A percentile compares a stretch with the other conserved stretches of the same genome.
Conservation (phyloP, 2,329 filamentous ascomycete species). For the Pseudocercospora fijiensis region DNA sequence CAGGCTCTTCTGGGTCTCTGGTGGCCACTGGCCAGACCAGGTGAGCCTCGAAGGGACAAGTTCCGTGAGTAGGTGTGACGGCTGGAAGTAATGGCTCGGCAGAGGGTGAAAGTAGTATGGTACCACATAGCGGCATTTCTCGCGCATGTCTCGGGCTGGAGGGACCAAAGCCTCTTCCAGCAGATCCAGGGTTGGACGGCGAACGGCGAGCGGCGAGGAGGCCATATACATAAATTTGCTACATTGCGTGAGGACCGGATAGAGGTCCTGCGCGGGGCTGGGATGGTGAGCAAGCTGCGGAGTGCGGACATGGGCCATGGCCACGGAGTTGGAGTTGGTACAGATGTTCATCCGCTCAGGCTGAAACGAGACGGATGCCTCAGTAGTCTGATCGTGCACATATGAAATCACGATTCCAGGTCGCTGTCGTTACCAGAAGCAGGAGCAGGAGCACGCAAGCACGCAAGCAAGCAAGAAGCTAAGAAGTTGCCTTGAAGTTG, state of each 20-base stretch:
- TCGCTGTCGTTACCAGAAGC: not conserved
- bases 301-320: not conserved
- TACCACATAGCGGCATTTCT: not conserved
- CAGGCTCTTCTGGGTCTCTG: not conserved
- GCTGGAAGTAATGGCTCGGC: not conserved
- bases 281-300: not conserved
- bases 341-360: not conserved
- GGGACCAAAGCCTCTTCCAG: not conserved
- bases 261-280: not conserved
- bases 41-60: not conserved
- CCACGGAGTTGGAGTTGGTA: not conserved
- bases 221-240: too few species aligned
- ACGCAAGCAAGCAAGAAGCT: too few species aligned
- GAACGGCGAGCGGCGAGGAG: too few species aligned
- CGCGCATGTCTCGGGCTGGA: not conserved
- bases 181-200: not conserved
- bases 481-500: not conserved
- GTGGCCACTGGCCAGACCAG: not conserved
- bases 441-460: not conserved
- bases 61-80: not conserved
- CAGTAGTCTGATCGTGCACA: not conserved
- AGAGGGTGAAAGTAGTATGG: not conserved
- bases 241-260: not conserved
- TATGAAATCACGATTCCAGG: too few species aligned
- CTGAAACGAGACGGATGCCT: not conserved